Evolutionary conservation across 768 basidiomycete genomes (phyloP).

Genomic region (Leccinum subgranulosum): DNA sequence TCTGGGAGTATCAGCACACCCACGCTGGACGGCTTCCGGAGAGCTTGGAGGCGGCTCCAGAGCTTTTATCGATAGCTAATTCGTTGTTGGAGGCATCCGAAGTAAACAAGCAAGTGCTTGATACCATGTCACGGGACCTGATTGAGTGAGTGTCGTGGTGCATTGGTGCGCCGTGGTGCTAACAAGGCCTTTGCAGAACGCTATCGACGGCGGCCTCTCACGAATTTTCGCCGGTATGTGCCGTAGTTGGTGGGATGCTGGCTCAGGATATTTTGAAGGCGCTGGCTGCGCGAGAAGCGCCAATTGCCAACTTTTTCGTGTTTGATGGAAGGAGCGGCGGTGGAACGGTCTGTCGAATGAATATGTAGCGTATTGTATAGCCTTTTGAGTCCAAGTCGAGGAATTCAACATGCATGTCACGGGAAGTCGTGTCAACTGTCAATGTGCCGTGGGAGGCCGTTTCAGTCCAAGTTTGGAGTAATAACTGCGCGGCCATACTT

Average conservation of each 20-base stretch:
- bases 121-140: slow-evolving; percentile 52
- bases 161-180: neutral
- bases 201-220: slow-evolving; percentile 65
- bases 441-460: slow-evolving; percentile 13
- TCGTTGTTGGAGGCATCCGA: slow-evolving; percentile 56
- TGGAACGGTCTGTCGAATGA: slow-evolving; percentile 62
- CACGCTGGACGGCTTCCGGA: slow-evolving; percentile 60
- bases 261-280: slow-evolving; percentile 95
- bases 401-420: neutral
- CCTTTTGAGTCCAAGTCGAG: neutral
- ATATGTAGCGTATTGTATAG: slow-evolving; percentile 31
- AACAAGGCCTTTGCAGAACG: slow-evolving; percentile 46
- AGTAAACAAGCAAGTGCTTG: slow-evolving; percentile 67
- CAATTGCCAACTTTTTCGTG: slow-evolving; percentile 87
- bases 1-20: slow-evolving; percentile 77
- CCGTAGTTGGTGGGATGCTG: slow-evolving; percentile 91
- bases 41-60: slow-evolving; percentile 42
- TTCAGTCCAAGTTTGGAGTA: slow-evolving; percentile 19
- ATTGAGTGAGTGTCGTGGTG: slow-evolving; percentile 47
- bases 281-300: slow-evolving; percentile 85
- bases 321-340: slow-evolving; percentile 83
- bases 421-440: neutral
- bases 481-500: neutral
- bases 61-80: slow-evolving; percentile 65
- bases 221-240: slow-evolving; percentile 92